Conservation (phyloP, 78 protist genomes). For the Creolimax fragrantissima region DNA sequence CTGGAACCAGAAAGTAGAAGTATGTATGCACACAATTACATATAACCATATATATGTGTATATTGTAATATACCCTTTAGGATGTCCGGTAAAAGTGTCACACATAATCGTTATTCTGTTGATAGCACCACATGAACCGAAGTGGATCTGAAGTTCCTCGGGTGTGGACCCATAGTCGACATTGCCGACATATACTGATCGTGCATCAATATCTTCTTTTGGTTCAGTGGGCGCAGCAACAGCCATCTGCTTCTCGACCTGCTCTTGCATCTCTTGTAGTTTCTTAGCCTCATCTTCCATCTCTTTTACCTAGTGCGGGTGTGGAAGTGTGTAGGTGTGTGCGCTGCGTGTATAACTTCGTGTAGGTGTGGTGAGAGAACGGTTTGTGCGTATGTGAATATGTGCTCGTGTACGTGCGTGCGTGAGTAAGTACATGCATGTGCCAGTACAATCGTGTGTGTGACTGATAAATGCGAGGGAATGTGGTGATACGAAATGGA, state of each 20-base stretch:
- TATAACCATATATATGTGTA: not conserved
- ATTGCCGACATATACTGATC: constrained; percentile 73
- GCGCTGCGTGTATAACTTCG: too few relatives aligned
- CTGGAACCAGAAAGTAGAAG: too few relatives aligned
- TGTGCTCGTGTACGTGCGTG: too few relatives aligned
- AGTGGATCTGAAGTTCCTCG: constrained; percentile 67
- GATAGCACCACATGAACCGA: constrained; percentile 66
- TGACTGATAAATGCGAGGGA: too few relatives aligned
- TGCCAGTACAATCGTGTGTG: too few relatives aligned
- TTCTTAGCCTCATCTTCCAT: constrained; percentile 34
- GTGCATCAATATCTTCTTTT: constrained; percentile 55
- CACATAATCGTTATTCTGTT: constrained; percentile 62
- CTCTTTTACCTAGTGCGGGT: constrained; percentile 17
- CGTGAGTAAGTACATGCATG: too few relatives aligned
- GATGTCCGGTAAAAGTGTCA: constrained; percentile 66
- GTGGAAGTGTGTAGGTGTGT: too few relatives aligned
- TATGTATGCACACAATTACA: not conserved
- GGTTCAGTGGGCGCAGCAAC: not conserved
- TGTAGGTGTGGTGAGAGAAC: too few relatives aligned
- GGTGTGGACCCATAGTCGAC: constrained; percentile 68
- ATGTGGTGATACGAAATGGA: too few relatives aligned
- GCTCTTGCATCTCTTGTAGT: constrained; percentile 19
- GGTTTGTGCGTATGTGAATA: too few relatives aligned
- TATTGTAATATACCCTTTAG: constrained; percentile 51
- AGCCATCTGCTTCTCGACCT: constrained; percentile 4